These are phyloP conservation scores for Ustilaginoidea virens DNA, from an alignment of 2,329 filamentous ascomycete genomes.

Conservation along the genomic window DNA sequence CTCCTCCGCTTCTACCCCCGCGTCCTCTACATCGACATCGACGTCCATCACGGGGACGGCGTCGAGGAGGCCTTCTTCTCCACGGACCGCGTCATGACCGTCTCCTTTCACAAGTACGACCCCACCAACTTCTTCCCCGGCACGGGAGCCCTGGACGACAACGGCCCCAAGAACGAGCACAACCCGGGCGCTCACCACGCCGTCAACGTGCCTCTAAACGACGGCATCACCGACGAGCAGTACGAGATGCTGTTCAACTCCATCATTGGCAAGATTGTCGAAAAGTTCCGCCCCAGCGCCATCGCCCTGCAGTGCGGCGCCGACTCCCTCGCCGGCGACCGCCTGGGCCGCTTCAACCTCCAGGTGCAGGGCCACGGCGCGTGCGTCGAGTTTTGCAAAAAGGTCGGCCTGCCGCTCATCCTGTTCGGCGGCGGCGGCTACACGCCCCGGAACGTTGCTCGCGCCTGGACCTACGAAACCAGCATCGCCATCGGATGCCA, in stretches of 20 bases:
- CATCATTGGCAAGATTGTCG: constrained; percentile 63
- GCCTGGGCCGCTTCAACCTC: constrained; percentile 89
- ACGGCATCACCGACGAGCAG: constrained; percentile 82
- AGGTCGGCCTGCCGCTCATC: constrained; percentile 63
- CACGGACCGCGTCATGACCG: constrained; percentile 78
- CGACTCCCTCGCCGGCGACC: constrained; percentile 84
- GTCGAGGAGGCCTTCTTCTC: constrained; percentile 87
- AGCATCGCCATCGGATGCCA: constrained; percentile 69
- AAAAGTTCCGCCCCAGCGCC: constrained; percentile 73
- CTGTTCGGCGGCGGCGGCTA: constrained; percentile 93
- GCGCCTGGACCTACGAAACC: constrained; percentile 94
- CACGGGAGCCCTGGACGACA: constrained; percentile 75
- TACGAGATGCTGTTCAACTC: constrained; percentile 75
- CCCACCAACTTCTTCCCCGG: constrained; percentile 74
- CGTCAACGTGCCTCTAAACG: constrained; percentile 78
- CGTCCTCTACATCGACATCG: constrained; percentile 88
- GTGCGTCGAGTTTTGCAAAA: constrained; percentile 82
- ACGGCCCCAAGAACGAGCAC: constrained; percentile 64
- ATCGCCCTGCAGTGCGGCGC: constrained; percentile 94
- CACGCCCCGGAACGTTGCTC: constrained; percentile 88
- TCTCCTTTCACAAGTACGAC: constrained; percentile 95
- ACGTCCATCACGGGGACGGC: constrained; percentile 82
- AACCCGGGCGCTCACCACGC: constrained; percentile 83
- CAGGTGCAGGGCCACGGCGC: constrained; percentile 89
- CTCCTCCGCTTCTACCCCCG: constrained; percentile 68